Percentiles rank a stretch among this genome's conserved stretches.
These are phyloP conservation scores for Tuber aestivum DNA, from an alignment of 495 filamentous ascomycete species.

Conservation along the genomic window DNA sequence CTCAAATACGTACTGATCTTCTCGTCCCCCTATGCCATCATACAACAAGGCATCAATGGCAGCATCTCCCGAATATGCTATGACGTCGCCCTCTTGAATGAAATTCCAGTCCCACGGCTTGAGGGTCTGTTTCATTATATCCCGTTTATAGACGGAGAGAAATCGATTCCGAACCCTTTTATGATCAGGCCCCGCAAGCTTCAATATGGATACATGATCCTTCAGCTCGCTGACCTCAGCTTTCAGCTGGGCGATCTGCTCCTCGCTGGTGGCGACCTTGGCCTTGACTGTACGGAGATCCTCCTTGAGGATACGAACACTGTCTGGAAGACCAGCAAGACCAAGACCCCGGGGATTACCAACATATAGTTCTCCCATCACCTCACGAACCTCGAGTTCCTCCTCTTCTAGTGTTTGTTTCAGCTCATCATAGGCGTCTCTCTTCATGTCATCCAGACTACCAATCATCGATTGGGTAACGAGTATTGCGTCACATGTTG, in stretches of 20 bases:
- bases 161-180: not conserved
- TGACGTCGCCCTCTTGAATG: not conserved
- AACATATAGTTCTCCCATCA: conserved; percentile 12
- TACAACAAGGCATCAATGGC: not conserved
- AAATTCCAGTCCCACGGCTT: not conserved
- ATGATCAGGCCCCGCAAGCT: not conserved
- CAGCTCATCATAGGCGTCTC: conserved; percentile 12
- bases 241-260: too few relatives aligned
- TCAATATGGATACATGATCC: not conserved
- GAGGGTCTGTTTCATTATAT: not conserved
- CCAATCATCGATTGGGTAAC: conserved; percentile 15
- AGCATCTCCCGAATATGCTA: not conserved
- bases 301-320: not conserved
- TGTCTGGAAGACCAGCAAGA: not conserved
- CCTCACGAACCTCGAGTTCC: conserved; percentile 13
- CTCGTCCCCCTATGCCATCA: not conserved
- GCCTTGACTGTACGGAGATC: not conserved
- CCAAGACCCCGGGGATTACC: conserved; percentile 13
- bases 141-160: not conserved
- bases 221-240: too few relatives aligned
- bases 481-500: conserved; percentile 19
- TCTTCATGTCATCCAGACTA: conserved; percentile 9
- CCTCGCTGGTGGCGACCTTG: too few relatives aligned
- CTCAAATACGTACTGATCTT: not conserved
- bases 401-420: conserved; percentile 11